Conservation (phyloP, 257 asterid genomes). For the Cordia subcordata region DNA sequence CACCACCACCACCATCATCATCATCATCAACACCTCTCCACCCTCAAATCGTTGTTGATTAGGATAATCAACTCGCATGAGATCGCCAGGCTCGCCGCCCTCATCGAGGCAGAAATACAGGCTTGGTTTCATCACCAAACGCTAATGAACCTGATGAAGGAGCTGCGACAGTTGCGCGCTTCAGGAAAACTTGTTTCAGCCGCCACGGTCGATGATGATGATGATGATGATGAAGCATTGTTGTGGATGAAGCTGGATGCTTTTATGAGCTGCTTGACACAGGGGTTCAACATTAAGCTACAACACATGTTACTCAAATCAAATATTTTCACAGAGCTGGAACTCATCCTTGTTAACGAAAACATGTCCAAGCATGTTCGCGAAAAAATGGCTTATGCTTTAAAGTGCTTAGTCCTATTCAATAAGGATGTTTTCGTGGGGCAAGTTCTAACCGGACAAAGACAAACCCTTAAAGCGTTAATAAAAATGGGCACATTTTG, state of each 20-base stretch:
- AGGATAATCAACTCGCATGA: conserved; percentile 42
- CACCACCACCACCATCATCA: no score
- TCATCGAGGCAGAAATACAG: conserved; percentile 50
- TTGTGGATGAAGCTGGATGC: conserved; percentile 29
- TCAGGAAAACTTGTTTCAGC: not conserved
- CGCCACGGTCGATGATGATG: not conserved
- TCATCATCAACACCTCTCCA: conserved; percentile 23
- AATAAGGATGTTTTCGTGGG: conserved; percentile 80
- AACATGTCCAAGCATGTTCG: conserved; percentile 29
- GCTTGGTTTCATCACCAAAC: conserved; percentile 55
- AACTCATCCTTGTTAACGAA: conserved; percentile 31
- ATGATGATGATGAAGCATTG: conserved; percentile 28
- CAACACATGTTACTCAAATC: conserved; percentile 55
- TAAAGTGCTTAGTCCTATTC: conserved; percentile 53
- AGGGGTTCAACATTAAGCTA: conserved; percentile 45
- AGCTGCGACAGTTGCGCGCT: conserved; percentile 14
- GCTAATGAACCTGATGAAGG: conserved; percentile 20
- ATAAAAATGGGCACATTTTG: conserved; percentile 40
- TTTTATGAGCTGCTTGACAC: conserved; percentile 33
- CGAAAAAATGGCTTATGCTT: conserved; percentile 50
- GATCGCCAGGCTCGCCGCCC: conserved; percentile 48
- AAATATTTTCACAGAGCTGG: conserved; percentile 35
- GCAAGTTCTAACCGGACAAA: conserved; percentile 44
- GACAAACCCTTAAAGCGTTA: conserved; percentile 43
- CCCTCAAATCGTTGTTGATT: conserved; percentile 33